phyloP scores from a whole-genome alignment of 2,329 filamentous ascomycete species.

The Colletotrichum liaoningense region DNA sequence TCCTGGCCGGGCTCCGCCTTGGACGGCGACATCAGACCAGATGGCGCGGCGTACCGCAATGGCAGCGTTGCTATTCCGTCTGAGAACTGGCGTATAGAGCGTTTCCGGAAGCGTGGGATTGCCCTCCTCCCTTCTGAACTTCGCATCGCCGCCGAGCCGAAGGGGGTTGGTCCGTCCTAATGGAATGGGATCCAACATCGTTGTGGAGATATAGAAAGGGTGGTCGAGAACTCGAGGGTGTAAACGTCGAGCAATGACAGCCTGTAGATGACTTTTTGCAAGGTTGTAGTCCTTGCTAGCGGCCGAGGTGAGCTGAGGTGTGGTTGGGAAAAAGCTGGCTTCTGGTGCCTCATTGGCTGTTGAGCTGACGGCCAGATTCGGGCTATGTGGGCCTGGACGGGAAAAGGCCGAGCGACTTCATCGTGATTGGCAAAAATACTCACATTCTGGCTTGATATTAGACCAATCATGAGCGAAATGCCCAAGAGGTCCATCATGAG shows the following conservation, averaged over 20 bases:
- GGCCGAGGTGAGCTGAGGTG: constrained; percentile 48
- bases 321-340: constrained; percentile 44
- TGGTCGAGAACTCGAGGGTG: constrained; percentile 45
- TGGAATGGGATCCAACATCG: constrained; percentile 20
- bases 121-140: constrained; percentile 7
- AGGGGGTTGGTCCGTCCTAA: constrained; percentile 16
- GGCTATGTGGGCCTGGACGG: constrained; percentile 21
- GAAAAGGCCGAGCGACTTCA: constrained; percentile 7
- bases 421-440: constrained; percentile 36
- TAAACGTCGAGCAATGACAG: constrained; percentile 43
- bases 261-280: constrained; percentile 45
- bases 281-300: constrained; percentile 41
- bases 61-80: constrained; percentile 9
- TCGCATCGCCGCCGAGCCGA: constrained; percentile 28
- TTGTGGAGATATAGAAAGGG: constrained; percentile 17
- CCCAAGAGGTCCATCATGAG: constrained; percentile 4
- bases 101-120: constrained; percentile 26
- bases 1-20: constrained; percentile 31
- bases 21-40: constrained; percentile 32
- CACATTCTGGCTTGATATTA: constrained; percentile 9
- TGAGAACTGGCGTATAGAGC: constrained; percentile 13
- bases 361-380: constrained; percentile 34
- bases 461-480: constrained; percentile 19
- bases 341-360: constrained; percentile 46
- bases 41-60: constrained; percentile 20